Evolutionary conservation across 169 alveolate genomes (phyloP).

Genomic region (Plasmodium sp.): DNA sequence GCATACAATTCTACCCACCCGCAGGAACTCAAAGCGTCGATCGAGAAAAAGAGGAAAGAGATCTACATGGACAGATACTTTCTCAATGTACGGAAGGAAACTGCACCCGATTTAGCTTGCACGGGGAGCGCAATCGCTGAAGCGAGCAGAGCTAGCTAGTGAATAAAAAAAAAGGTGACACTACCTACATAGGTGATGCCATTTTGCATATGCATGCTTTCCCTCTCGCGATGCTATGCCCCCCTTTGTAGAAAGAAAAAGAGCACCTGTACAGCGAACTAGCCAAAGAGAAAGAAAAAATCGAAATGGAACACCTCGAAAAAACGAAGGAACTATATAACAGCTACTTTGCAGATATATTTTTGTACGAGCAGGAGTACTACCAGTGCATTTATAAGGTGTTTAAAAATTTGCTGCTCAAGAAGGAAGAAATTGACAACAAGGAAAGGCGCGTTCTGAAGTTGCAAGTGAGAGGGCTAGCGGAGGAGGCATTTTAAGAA

Average conservation of each 20-base stretch:
- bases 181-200: background rate
- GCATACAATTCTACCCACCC: background rate
- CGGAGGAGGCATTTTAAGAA: background rate
- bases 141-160: background rate
- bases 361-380: slow-evolving; percentile 64
- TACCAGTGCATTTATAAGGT: slow-evolving; percentile 73
- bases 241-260: slow-evolving; percentile 55
- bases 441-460: slow-evolving; percentile 38
- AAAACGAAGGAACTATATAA: slow-evolving; percentile 53
- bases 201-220: background rate
- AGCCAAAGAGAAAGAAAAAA: slow-evolving; percentile 16
- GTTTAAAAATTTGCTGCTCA: slow-evolving; percentile 37
- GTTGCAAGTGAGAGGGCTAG: slow-evolving; percentile 20
- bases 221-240: background rate
- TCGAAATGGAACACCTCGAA: slow-evolving; percentile 20
- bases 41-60: slow-evolving; percentile 48
- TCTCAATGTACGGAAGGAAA: slow-evolving; percentile 15
- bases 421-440: slow-evolving; percentile 65
- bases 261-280: slow-evolving; percentile 47
- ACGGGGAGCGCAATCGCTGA: background rate
- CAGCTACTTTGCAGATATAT: slow-evolving; percentile 68
- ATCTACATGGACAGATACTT: slow-evolving; percentile 43
- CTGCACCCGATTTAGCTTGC: background rate
- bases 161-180: background rate
- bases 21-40: slow-evolving; percentile 19